Evolutionary conservation across 164 flowering plant genomes (phyloP), one percentile per base, ranked within the genome.

Genomic region (Kingdonia uniflora): DNA sequence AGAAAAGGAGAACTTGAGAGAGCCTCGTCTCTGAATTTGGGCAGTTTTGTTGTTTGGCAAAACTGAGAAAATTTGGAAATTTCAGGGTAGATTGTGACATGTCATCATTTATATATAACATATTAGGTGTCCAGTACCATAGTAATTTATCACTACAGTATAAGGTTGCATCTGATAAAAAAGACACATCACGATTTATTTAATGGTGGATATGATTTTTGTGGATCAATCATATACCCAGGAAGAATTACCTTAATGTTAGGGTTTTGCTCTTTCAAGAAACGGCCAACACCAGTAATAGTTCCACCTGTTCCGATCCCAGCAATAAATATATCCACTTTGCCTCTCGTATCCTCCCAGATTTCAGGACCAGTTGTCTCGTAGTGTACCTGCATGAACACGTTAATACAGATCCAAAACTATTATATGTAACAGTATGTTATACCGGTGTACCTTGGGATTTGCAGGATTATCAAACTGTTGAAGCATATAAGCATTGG

Each of bases 291-390:
- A 11, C 98, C 98, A 51, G 94, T 21, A 52, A 91, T 81, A 56
- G 98, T 92, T 44, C 98, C 98, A 48, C 95, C 96, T 25, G 96
- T 92, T 46, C 98, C 98, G 68, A 92, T 87, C 17, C 98, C 96
- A 0, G 85, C 95, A 62, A 92, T 69, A 65, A 92, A 80, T 39
- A 92, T 85, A 66, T 85, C 98, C 63, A 92, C 94, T 68, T 85
- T 87, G 65, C 98, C 98, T 51, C 67, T 73, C 41, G 98, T 85
- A 71, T 92, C 98, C 55, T 87, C 94, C 98, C 96, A 92, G 40
- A 92, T 87, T 70, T 92, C 98, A 25, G 98, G 98, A 59, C 96
- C 98, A 43, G 98, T 92, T 52, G 98, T 92, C 66, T 92, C 94
- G 75, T 67, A 87, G 66, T 92, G 98, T 52, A 91, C 58, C 98